Percentiles rank a stretch among this genome's conserved stretches.
These are phyloP conservation scores for Fagopyrum tataricum DNA, from an alignment of 148 eudicot genomes.

Conservation along the genomic window DNA sequence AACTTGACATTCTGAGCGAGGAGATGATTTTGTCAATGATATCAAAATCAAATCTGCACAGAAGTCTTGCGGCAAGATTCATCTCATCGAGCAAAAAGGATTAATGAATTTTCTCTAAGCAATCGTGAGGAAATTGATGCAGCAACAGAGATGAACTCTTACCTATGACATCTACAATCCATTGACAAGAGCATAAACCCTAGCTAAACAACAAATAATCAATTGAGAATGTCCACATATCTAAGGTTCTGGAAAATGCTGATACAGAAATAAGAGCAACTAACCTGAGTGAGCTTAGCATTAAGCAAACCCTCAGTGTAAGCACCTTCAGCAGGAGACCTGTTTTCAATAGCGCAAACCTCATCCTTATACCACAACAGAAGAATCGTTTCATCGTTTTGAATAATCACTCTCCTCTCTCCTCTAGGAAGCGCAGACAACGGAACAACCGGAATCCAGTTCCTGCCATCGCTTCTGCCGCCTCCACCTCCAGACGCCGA, in stretches of 20 bases:
- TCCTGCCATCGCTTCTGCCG: conserved; percentile 18
- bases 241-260: background rate
- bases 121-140: background rate
- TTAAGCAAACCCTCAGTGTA: conserved; percentile 85
- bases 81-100: background rate
- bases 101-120: background rate
- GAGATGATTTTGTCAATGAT: no score
- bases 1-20: no score
- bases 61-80: background rate
- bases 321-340: conserved; percentile 98
- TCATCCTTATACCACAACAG: conserved; percentile 76
- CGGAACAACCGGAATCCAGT: conserved; percentile 98
- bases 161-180: no score
- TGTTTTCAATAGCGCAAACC: conserved; percentile 80
- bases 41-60: background rate
- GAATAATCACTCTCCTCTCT: conserved; percentile 86
- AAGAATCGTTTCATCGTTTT: conserved; percentile 71
- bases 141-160: background rate
- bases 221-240: background rate
- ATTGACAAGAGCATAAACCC: no score
- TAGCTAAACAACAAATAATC: background rate
- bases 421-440: conserved; percentile 79
- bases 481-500: conserved; percentile 19
- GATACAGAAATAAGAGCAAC: background rate
- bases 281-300: conserved; percentile 94